These are phyloP conservation scores for Kazachstania africana DNA, from an alignment of 805 yeast genomes.

Conservation along the genomic window DNA sequence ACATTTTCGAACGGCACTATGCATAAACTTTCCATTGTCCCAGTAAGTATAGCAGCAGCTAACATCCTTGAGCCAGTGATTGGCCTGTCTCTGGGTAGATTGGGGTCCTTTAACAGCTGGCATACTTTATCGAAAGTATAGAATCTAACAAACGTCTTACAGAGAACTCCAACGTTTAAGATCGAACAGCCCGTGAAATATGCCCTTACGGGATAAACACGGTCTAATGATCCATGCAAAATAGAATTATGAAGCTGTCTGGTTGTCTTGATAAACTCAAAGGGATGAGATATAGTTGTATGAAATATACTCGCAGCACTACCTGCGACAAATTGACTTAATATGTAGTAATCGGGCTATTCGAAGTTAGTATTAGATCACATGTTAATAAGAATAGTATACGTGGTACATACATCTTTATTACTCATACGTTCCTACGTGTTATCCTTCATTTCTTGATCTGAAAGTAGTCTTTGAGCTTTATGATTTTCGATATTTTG, in stretches of 20 bases:
- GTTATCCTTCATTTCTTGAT: too few relatives aligned
- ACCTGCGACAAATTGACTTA: constrained; percentile 18
- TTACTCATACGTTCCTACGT: too few relatives aligned
- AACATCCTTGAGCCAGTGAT: constrained; percentile 71
- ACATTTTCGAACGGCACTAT: constrained; percentile 87
- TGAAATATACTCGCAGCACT: constrained; percentile 49
- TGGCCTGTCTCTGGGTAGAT: constrained; percentile 45
- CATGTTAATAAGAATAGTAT: too few relatives aligned
- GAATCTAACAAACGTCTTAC: constrained; percentile 66
- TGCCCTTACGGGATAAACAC: constrained; percentile 17
- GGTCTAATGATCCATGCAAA: constrained; percentile 3
- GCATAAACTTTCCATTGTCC: constrained; percentile 67
- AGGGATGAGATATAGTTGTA: constrained; percentile 56
- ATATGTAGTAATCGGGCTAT: too few relatives aligned
- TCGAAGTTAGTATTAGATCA: not conserved
- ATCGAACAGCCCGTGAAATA: constrained; percentile 59
- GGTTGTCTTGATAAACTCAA: constrained; percentile 58
- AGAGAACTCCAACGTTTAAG: constrained; percentile 57
- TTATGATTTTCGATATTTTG: too few relatives aligned
- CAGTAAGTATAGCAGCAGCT: constrained; percentile 77
- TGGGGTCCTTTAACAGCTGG: constrained; percentile 34
- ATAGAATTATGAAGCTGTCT: constrained; percentile 43
- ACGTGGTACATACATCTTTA: too few relatives aligned
- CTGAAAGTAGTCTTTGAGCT: too few relatives aligned
- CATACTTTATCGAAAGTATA: constrained; percentile 65